Evolutionary conservation across 2,329 filamentous ascomycete species (phyloP), one percentile per base, ranked within the genome.

Genomic region (Cercospora zeina): DNA sequence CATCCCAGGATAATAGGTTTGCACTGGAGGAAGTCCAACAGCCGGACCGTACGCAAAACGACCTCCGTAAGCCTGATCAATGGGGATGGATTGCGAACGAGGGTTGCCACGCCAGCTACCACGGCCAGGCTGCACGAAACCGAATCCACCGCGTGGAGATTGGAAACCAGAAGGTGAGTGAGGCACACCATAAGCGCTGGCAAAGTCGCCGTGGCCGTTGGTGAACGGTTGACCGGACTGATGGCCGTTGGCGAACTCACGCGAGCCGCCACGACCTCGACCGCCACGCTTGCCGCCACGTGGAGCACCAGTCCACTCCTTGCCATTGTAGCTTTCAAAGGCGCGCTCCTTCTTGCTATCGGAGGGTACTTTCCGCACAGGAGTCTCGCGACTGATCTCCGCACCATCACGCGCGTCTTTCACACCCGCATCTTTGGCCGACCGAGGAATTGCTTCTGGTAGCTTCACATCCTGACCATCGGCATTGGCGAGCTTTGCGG

Each of bases 81-180:
- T 81, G 2, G 85, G 83, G 68, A 88, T 82, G 1, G 86, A 88
- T 65, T 87, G 85, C 27, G 87, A 86, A 59, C 86, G 81, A 63
- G 83, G 75, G 59, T 74, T 75, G 67, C 81, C 79, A 55, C 85
- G 79, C 67, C 80, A 82, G 62, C 78, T 79, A 60, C 81, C 71
- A 54, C 73, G 70, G 37, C 70, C 66, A 47, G 63, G 77, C 71
- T 61, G 76, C 73, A 66, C 39, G 58, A 67, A 73, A 13, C 56
- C 53, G 31, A 65, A 67, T 10, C 53, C 65, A n/a, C 73, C 71
- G 45, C 74, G 70, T 4, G 67, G 59, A 24, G 66, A 47, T 47
- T 68, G 68, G 58, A 70, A 73, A 7, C 66, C 60, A 8, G 69
- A 68, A 4, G 73, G 71, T 21, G 73, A 74, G 30, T 67, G 67